Percentiles rank a stretch among this genome's conserved stretches.
Evolutionary conservation across 2,329 filamentous ascomycete species (phyloP).

Genomic region (Chaetomiaceae sp.): DNA sequence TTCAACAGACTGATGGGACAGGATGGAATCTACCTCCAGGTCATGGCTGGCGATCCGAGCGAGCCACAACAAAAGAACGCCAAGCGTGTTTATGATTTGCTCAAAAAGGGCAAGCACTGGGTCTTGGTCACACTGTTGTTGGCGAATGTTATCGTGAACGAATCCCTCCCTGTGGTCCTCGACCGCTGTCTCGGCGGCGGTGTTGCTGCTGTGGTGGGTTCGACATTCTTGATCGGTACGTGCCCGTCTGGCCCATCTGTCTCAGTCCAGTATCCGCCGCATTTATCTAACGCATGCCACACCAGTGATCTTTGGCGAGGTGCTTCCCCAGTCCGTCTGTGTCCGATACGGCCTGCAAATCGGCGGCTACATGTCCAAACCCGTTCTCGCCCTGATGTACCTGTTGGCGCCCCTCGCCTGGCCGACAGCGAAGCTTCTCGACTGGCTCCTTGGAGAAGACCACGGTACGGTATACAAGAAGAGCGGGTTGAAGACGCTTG

Average conservation of each 20-base stretch:
- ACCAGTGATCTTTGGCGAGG: constrained; percentile 93
- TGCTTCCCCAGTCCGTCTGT: constrained; percentile 92
- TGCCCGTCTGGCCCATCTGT: background rate
- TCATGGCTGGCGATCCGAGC: constrained; percentile 79
- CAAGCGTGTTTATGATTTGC: constrained; percentile 68
- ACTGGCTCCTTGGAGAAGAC: constrained; percentile 87
- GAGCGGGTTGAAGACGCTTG: constrained; percentile 90
- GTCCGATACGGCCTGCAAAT: constrained; percentile 94
- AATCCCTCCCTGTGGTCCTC: constrained; percentile 90
- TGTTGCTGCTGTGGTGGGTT: constrained; percentile 88
- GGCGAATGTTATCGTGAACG: constrained; percentile 97
- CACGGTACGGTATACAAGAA: constrained; percentile 98
- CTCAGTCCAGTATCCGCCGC: background rate
- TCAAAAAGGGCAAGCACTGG: constrained; percentile 94
- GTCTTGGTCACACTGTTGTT: constrained; percentile 90
- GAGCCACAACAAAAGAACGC: constrained; percentile 85
- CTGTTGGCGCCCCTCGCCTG: constrained; percentile 83
- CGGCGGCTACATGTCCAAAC: constrained; percentile 86
- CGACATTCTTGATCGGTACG: constrained; percentile 88
- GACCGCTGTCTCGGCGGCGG: constrained; percentile 92
- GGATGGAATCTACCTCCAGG: constrained; percentile 96
- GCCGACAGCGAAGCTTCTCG: constrained; percentile 92
- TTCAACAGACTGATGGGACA: constrained; percentile 54
- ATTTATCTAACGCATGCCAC: constrained; percentile 11
- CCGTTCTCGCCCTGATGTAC: constrained; percentile 87